Conservation (phyloP, 2,329 filamentous ascomycete species). For the Botrytis sinoallii region DNA sequence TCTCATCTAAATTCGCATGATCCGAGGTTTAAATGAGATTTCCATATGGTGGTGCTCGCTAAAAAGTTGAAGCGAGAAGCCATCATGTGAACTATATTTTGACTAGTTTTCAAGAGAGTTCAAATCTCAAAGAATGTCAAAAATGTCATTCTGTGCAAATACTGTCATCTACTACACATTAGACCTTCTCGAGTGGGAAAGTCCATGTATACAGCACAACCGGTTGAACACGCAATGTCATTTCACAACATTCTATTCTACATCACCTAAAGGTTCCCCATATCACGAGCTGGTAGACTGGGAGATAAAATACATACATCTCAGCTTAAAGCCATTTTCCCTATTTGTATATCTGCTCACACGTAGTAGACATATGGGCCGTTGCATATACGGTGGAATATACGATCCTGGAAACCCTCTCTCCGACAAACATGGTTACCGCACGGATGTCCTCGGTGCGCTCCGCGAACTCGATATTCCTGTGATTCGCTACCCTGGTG, state of each 20-base stretch:
- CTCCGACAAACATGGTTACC: constrained; percentile 73
- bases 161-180: too few species aligned
- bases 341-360: not conserved
- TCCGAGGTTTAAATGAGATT: not conserved
- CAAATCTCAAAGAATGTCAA: not conserved
- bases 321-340: not conserved
- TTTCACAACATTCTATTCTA: not conserved
- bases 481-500: constrained; percentile 76
- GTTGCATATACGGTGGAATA: constrained; percentile 83
- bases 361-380: constrained; percentile 70
- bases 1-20: not conserved
- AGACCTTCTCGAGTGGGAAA: not conserved
- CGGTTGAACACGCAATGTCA: not conserved
- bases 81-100: not conserved
- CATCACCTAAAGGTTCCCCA: not conserved
- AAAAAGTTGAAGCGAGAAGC: not conserved
- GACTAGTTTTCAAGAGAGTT: not conserved
- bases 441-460: constrained; percentile 72
- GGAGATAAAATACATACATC: not conserved
- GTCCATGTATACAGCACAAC: not conserved
- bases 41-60: not conserved
- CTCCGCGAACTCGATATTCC: constrained; percentile 72
- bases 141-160: not conserved
- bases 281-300: not conserved
- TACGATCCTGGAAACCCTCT: constrained; percentile 73